phyloP scores from a whole-genome alignment of 495 filamentous ascomycete genomes.

The Podospora bellae-mahoneyi region DNA sequence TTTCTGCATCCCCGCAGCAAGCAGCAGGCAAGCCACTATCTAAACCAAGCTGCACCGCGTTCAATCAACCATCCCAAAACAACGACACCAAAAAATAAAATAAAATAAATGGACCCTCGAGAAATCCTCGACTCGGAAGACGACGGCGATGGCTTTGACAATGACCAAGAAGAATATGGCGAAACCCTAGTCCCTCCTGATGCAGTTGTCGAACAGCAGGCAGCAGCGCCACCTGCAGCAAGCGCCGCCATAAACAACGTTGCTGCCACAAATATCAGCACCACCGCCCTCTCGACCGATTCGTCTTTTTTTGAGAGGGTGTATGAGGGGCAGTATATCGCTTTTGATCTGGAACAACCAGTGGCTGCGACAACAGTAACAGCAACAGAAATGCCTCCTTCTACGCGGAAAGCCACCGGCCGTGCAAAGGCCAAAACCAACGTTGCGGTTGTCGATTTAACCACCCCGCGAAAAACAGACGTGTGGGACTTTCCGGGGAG shows the following conservation, averaged over 20 bases:
- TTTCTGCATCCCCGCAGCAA: background rate
- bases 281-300: constrained; percentile 29
- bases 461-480: background rate
- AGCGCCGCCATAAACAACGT: too few relatives aligned
- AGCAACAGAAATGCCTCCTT: background rate
- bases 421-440: background rate
- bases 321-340: constrained; percentile 26
- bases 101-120: constrained; percentile 21
- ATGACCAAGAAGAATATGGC: background rate
- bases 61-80: background rate
- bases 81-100: background rate
- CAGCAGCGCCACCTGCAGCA: constrained; percentile 8
- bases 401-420: background rate
- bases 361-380: background rate
- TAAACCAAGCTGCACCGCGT: background rate
- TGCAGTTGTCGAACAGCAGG: constrained; percentile 10
- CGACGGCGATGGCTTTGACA: constrained; percentile 27
- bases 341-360: constrained; percentile 1
- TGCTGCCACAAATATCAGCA: constrained; percentile 10
- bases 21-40: background rate
- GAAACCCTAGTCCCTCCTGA: background rate
- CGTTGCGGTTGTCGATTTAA: background rate
- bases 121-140: constrained; percentile 36
- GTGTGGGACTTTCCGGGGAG: background rate
- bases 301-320: constrained; percentile 30